These are phyloP conservation scores for Leptographium procerum DNA, from an alignment of 2,329 filamentous ascomycete genomes.

Conservation along the genomic window DNA sequence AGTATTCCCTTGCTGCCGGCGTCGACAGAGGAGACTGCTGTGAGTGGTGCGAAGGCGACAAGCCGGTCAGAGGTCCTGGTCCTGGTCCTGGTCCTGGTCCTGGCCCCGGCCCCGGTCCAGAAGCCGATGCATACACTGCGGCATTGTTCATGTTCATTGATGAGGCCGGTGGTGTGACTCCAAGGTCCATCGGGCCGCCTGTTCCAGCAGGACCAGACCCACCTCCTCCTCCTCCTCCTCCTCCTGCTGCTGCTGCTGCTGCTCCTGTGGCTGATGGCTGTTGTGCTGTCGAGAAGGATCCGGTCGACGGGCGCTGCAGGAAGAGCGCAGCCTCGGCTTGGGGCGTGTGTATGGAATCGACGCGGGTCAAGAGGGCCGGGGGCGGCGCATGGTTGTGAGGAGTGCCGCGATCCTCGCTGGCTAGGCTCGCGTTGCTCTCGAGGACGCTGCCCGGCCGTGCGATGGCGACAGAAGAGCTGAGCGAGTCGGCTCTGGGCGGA, in stretches of 20 bases:
- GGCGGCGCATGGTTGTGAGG: constrained; percentile 31
- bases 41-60: constrained; percentile 24
- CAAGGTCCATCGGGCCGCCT: constrained; percentile 36
- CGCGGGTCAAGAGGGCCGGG: constrained; percentile 33
- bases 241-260: too few species aligned
- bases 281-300: constrained; percentile 1
- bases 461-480: neutral
- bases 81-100: too few species aligned
- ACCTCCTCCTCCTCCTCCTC: neutral
- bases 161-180: constrained; percentile 33
- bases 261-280: neutral
- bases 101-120: neutral
- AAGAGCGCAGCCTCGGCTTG: constrained; percentile 51
- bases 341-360: constrained; percentile 37
- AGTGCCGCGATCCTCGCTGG: constrained; percentile 42
- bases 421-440: constrained; percentile 37
- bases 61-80: constrained; percentile 19
- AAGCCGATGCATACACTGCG: constrained; percentile 22
- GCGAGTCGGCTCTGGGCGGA: neutral
- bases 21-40: constrained; percentile 23
- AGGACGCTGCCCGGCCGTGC: constrained; percentile 29
- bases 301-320: constrained; percentile 43
- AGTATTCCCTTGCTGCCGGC: constrained; percentile 37
- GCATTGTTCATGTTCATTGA: constrained; percentile 31
- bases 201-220: constrained; percentile 18